Evolutionary conservation across 805 yeast species (phyloP), one percentile per base, ranked within the genome.

Genomic region (Zygotorulaspora danielsina): DNA sequence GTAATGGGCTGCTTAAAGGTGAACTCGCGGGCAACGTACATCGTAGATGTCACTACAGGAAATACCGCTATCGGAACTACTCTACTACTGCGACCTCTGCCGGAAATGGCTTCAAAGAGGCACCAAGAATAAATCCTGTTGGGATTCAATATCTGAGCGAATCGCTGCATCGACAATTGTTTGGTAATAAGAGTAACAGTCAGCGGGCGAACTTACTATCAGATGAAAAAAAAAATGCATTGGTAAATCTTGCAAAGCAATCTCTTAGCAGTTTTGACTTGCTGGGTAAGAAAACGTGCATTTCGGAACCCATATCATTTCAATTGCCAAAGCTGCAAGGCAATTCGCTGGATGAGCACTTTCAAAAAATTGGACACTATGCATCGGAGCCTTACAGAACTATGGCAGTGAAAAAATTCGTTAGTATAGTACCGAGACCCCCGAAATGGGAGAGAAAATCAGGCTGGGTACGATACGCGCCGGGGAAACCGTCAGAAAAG

Each of bases 391-490:
- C 86, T 0, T 89, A 84, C 59, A 56, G 74, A 29, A 49, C 71
- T 1, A 65, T 53, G 57, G 57, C 77, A 52, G 74, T 80, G 2
- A 56, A 71, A 13, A 49, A 64, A 4, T 72, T 85, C 34, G 58
- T 67, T 1, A 48, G 44, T 1, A 45, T 60, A 18, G 74, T 55
- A 50, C 66, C 46, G 10, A 51, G 42, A 36, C 86, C 88, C 0
- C 36, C 50, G 5, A 40, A 64, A 2, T 86, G 95, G 88, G 39
- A 61, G 2, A 58, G 75, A 36, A 55, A 67, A 48, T 61, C 85
- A 2, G 97, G 98, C 6, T 93, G 97, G 97, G 70, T 76, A 12
- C 69, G 82, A 51, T 90, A 93, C 59, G 75, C 64, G 3, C 65
- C 67, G 0, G 81, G 80, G 1, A 55, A 65, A 38, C 39, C 38